Conservation (phyloP, 164 flowering plant species). For the Hamamelis virginiana region DNA sequence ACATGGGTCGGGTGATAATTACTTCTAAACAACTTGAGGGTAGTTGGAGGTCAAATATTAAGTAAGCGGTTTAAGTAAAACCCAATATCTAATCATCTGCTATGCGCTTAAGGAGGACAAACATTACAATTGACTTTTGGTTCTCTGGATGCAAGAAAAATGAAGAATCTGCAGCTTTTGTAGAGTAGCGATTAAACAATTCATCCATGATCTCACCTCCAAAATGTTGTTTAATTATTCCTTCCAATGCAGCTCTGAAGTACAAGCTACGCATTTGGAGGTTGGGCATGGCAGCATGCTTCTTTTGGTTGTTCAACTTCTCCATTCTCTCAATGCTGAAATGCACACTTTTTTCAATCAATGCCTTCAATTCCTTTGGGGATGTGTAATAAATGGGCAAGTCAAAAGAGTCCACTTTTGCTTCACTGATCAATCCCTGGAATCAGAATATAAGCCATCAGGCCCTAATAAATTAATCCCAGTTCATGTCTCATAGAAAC, state of each 20-base stretch:
- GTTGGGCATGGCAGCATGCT: background rate
- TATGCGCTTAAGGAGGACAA: constrained; percentile 9
- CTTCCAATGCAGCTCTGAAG: constrained; percentile 10
- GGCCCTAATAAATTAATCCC: no score
- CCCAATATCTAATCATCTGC: no score
- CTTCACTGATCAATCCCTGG: constrained; percentile 13
- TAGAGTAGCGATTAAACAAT: background rate
- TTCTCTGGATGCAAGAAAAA: background rate
- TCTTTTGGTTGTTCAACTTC: background rate
- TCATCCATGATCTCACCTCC: constrained; percentile 11
- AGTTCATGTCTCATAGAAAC: no score
- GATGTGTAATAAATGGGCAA: constrained; percentile 2
- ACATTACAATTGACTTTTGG: background rate
- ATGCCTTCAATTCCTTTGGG: background rate
- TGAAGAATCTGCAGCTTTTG: constrained; percentile 6
- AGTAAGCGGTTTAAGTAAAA: no score
- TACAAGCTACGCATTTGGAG: background rate
- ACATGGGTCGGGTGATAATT: no score
- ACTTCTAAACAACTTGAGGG: no score
- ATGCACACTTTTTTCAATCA: constrained; percentile 1
- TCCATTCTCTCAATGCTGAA: constrained; percentile 13
- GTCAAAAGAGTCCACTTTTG: constrained; percentile 18
- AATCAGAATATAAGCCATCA: no score
- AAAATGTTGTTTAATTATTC: constrained; percentile 12
- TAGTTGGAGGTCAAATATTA: no score